phyloP scores from a whole-genome alignment of 2,329 filamentous ascomycete genomes.

The Aspergillus felis region DNA sequence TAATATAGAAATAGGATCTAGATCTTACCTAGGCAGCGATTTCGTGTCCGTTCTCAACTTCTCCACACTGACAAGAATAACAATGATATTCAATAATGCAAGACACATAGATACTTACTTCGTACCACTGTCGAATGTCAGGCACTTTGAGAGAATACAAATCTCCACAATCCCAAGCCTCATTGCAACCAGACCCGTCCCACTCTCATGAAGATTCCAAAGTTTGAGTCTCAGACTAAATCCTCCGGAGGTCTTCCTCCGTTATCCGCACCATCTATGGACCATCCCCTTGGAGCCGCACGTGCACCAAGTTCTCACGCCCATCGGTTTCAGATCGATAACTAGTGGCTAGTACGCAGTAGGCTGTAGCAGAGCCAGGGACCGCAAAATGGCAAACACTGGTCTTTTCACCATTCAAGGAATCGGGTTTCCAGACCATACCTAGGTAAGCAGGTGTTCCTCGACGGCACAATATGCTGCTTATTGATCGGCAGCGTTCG shows the following conservation, averaged over 20 bases:
- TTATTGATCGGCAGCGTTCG: background rate
- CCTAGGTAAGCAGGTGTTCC: background rate
- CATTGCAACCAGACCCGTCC: background rate
- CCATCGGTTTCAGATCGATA: background rate
- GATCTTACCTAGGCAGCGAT: background rate
- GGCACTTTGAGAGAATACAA: background rate
- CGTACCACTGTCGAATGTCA: background rate
- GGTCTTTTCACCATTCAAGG: background rate
- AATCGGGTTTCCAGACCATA: background rate
- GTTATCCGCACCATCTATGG: background rate
- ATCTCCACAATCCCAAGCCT: background rate
- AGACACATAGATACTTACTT: background rate
- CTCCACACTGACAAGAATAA: background rate
- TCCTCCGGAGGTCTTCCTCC: too few species aligned
- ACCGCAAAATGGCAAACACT: background rate
- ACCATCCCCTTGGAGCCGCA: background rate
- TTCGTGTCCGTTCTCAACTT: background rate
- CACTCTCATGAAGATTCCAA: background rate
- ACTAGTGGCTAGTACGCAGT: background rate
- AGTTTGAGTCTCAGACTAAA: too few species aligned
- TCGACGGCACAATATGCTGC: background rate
- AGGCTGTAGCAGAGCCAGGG: background rate
- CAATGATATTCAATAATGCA: background rate
- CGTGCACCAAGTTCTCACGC: background rate
- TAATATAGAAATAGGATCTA: background rate